phyloP scores from a whole-genome alignment of 495 filamentous ascomycete species.

The Penicillium silybi region DNA sequence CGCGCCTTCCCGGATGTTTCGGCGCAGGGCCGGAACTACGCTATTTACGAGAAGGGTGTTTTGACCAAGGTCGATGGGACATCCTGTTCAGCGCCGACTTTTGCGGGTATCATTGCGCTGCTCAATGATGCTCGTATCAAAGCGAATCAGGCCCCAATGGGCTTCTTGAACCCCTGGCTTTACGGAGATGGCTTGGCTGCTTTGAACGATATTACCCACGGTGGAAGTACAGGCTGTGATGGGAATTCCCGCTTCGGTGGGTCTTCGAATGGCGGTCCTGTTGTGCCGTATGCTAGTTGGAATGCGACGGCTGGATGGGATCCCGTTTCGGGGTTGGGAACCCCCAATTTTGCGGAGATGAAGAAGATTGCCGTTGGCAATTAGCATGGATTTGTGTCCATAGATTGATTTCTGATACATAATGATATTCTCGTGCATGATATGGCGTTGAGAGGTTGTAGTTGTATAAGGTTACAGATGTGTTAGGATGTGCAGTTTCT shows the following conservation, averaged over 20 bases:
- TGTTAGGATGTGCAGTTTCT: too few species aligned
- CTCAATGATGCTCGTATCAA: slow-evolving; percentile 64
- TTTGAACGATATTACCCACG: slow-evolving; percentile 61
- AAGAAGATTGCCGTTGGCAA: slow-evolving; percentile 20
- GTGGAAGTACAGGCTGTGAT: slow-evolving; percentile 59
- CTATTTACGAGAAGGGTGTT: slow-evolving; percentile 50
- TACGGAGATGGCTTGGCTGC: slow-evolving; percentile 51
- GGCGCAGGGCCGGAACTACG: slow-evolving; percentile 55
- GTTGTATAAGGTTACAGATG: too few species aligned
- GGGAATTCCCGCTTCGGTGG: slow-evolving; percentile 41
- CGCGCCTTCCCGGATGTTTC: slow-evolving; percentile 73
- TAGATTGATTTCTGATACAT: neutral
- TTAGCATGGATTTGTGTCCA: neutral
- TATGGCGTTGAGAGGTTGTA: too few species aligned
- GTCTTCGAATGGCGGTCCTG: slow-evolving; percentile 30
- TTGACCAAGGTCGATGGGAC: slow-evolving; percentile 57
- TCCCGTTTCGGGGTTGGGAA: slow-evolving; percentile 57
- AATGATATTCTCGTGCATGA: neutral
- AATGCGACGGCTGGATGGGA: slow-evolving; percentile 59
- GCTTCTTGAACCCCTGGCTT: slow-evolving; percentile 74
- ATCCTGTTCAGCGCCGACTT: slow-evolving; percentile 59
- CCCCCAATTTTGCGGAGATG: slow-evolving; percentile 46
- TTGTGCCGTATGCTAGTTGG: slow-evolving; percentile 41
- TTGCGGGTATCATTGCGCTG: slow-evolving; percentile 59
- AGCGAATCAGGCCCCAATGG: slow-evolving; percentile 52